Evolutionary conservation across 768 basidiomycete species (phyloP).

Genomic region (Leucosporidium yakuticum): DNA sequence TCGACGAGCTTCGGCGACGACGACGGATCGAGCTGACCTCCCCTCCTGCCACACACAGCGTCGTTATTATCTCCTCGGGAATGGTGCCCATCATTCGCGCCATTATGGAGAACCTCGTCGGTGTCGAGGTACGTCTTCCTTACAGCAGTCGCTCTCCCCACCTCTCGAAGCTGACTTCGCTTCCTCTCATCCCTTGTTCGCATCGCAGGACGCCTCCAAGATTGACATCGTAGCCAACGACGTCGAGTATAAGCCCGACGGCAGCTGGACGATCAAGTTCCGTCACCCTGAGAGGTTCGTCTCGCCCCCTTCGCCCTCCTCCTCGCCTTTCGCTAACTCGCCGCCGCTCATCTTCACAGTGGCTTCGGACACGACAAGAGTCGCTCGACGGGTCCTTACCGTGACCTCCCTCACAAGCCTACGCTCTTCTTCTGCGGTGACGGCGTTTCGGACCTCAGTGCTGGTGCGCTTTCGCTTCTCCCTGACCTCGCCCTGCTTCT

Average conservation of each 20-base stretch:
- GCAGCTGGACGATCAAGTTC: constrained; percentile 65
- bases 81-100: constrained; percentile 74
- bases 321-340: constrained; percentile 1
- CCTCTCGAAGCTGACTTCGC: constrained; percentile 68
- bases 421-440: constrained; percentile 95
- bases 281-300: constrained; percentile 77
- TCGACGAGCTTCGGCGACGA: constrained; percentile 78
- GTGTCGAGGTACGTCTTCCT: no score
- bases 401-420: constrained; percentile 60
- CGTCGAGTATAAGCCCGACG: constrained; percentile 59
- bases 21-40: not conserved
- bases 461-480: not conserved
- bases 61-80: constrained; percentile 22
- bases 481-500: not conserved
- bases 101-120: no score
- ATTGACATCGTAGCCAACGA: constrained; percentile 96
- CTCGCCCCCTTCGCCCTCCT: constrained; percentile 17
- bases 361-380: constrained; percentile 95
- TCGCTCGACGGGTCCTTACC: constrained; percentile 85
- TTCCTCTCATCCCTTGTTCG: constrained; percentile 48
- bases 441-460: constrained; percentile 75
- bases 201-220: constrained; percentile 56
- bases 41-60: not conserved
- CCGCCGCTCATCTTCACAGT: not conserved
- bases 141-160: not conserved